Base-by-base conservation (phyloP, 2,329 filamentous ascomycete species). In the Hirsutella rhossiliensis region DNA sequence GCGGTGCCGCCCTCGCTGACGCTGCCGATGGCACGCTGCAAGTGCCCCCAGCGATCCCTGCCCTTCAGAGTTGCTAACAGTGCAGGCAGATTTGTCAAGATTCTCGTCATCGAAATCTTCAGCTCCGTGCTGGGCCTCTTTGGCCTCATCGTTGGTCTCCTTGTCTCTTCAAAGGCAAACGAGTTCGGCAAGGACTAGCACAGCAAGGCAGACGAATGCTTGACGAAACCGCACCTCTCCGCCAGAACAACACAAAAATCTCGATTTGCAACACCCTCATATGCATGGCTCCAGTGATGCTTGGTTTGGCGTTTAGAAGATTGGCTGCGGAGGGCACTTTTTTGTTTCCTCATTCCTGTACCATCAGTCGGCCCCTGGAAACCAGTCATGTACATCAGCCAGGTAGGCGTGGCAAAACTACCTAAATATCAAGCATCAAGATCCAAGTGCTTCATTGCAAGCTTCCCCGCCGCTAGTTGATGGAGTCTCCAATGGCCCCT, bases 81-180 rank as follows among this genome's bases (percentile, higher is more conserved):
- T 17, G 5, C 9, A 12, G 42, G 8, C 45, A 95, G 89, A 44
- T 98, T 98, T 66, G 90, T 98, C 67, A 96, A 95, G 71, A 95
- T 98, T 54, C 80, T 98, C 43, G 90, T 98, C 54, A 94, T 98
- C 58, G 94, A 98, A 67, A 98, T 98, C 63, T 98, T 98, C 73
- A 96, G 89, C 62, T 97, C 90, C 36, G 90, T 98, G 41, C 75
- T 98, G 11, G 92, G 94, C 50, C 79, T 98, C 4, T 98, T 98
- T 59, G 94, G 92, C 47, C 75, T 98, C 50, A 98, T 98, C 59
- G 82, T 98, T 54, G 92, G 94, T 39, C 76, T 98, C 44, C 73
- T 98, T 52, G 76, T 97, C 43, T 86, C 87, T 47, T 76, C 82
- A 62, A 94, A 92, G 66, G 88, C 92, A 23, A 62, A 70, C 20